Evolutionary conservation across 2,329 filamentous ascomycete species (phyloP), one percentile per base, ranked within the genome.

Genomic region (Dactylellina cionopaga): DNA sequence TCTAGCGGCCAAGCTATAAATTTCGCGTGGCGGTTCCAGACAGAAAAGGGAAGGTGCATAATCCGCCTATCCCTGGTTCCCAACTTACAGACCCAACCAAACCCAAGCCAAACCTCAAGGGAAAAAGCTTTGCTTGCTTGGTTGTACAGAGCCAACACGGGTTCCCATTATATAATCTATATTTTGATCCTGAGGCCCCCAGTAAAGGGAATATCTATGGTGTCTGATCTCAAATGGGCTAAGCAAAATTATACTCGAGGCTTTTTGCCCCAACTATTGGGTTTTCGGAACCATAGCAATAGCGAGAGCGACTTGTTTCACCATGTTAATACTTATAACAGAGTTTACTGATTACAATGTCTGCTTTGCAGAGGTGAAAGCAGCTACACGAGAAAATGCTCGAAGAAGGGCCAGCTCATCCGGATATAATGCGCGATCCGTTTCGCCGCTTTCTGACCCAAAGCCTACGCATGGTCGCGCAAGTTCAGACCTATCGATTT

Each of bases 401-500:
- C 87, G 88, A 77, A 82, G 89, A 24, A 86, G 90, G 77, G 81
- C 84, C 33, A 84, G 82, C 63, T 78, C 83, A 44, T 85, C 87
- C 75, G 78, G 81, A 63, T 79, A 81, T 60, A 82, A 81, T 60
- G 80, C 83, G 60, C 83, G 86, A 75, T 85, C 87, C 49, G 87
- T 77, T 89, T 84, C 81, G 90, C 68, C 68, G 17, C 49, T 64
- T 41, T 72, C 68, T 10, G 68, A 72, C 15, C 59, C 68, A 17
- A 72, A 72, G 19, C 59, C 68, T n/a, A 75, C 75, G 13, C 88
- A 90, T 80, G 89, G 85, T 78, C 87, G 89, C 75, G 87, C 89
- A 62, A 91, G 88, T 80, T 91, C 89, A 59, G 89, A 92, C 79
- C 84, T 88, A 75, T 89, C 88, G 52, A 65, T 78, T 78, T 76